Conservation (phyloP, 441 rosid genomes). For the Arabidopsis hybrid region DNA sequence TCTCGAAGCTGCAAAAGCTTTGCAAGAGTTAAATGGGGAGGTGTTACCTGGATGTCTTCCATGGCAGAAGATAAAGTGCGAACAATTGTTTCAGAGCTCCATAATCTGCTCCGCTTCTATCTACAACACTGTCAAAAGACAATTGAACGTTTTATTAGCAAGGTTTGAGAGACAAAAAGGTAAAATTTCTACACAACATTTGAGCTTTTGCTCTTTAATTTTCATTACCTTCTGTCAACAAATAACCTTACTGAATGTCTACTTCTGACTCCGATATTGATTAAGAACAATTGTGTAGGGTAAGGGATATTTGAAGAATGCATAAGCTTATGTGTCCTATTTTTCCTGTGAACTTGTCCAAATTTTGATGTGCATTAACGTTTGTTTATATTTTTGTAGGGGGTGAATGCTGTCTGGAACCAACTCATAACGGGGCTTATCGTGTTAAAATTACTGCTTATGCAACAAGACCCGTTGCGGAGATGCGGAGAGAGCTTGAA, state of each 20-base stretch:
- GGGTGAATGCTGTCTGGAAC: constrained; percentile 51
- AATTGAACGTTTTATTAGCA: constrained; percentile 52
- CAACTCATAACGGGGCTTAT: constrained; percentile 55
- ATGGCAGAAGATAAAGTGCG: constrained; percentile 78
- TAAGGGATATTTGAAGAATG: not conserved
- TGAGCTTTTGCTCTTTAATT: constrained; percentile 8
- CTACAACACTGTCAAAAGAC: constrained; percentile 61
- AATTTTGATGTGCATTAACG: constrained; percentile 14
- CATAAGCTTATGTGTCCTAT: constrained; percentile 10
- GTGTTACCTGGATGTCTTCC: constrained; percentile 64
- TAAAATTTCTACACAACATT: constrained; percentile 41
- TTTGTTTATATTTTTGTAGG: constrained; percentile 51
- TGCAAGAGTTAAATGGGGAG: constrained; percentile 72
- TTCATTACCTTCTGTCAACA: not conserved
- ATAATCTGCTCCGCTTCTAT: constrained; percentile 63
- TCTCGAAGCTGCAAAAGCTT: constrained; percentile 82
- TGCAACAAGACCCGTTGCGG: constrained; percentile 75
- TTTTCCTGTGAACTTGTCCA: constrained; percentile 6
- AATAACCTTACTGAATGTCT: constrained; percentile 16
- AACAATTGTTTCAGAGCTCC: constrained; percentile 71
- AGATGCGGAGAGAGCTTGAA: constrained; percentile 69
- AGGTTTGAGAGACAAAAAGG: constrained; percentile 55
- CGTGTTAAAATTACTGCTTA: constrained; percentile 67
- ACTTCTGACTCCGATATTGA: not conserved
- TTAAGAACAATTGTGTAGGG: not conserved